Evolutionary conservation across 129 eudicot genomes (phyloP), one percentile per base, ranked within the genome.

Genomic region (Mikania micrantha): DNA sequence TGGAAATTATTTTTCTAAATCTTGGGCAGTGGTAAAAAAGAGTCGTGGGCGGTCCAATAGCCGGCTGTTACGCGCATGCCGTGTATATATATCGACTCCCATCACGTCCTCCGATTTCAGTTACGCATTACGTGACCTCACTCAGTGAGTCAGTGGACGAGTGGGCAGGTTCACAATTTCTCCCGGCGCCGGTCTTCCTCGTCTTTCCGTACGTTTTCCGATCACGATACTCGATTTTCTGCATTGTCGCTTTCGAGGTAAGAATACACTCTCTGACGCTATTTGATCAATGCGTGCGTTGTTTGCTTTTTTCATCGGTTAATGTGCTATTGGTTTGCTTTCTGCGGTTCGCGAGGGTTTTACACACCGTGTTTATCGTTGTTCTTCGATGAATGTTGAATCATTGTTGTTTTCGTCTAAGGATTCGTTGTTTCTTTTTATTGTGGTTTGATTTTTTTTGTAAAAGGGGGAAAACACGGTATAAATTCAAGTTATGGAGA

Each of bases 51-150:
- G 45, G 71, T 45, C 70, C 12, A 25, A 0, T 65, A 27, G 70
- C 58, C 70, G n/a, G 12, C 31, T 66, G 44, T 16, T 66, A 65
- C 17, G 70, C 58, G 70, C 28, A 44, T 44, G 58, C 29, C 28
- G 38, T 62, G 38, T 25, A n/a, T 49, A 42, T 25, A 12, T 21
- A 10, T 40, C 52, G 21, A 45, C 20, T n/a, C 50, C 50, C 50
- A n/a, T 12, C 4, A n/a, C 19, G 50, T 44, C 21, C 2, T n/a
- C 20, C 5, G 2, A 5, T 45, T 45, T n/a, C 52, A 45, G 9
- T n/a, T 0, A 15, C 3, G 21, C 9, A 5, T 42, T 3, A 42
- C 20, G 17, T 39, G 13, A 39, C 47, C 47, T 4, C 47, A 3
- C 5, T n/a, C n/a, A n/a, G n/a, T n/a, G n/a, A n/a, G n/a, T n/a